Percentiles rank a stretch among this genome's conserved stretches.
phyloP scores from a whole-genome alignment of 805 yeast species.

The Lachancea dasiensis region DNA sequence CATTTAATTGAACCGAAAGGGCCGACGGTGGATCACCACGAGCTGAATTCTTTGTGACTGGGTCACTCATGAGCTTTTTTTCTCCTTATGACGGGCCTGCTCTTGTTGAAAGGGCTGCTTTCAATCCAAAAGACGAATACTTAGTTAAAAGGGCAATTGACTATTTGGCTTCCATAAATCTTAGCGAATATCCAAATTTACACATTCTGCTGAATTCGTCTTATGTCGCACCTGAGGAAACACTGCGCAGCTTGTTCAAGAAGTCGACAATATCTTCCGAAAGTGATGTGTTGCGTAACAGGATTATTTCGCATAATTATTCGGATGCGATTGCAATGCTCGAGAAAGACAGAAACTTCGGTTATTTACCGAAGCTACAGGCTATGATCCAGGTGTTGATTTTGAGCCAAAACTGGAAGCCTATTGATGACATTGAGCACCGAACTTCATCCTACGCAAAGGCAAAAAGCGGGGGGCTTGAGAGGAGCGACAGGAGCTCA shows the following conservation, averaged over 20 bases:
- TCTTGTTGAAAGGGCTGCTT: constrained; percentile 9
- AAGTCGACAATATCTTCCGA: background rate
- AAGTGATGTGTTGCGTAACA: background rate
- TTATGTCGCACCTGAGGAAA: background rate
- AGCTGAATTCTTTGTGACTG: background rate
- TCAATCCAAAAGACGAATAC: background rate
- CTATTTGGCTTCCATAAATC: background rate
- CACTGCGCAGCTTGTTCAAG: background rate
- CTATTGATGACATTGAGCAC: constrained; percentile 23
- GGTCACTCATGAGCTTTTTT: background rate
- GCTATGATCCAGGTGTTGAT: constrained; percentile 15
- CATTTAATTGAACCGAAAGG: too few species aligned
- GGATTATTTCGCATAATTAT: constrained; percentile 21
- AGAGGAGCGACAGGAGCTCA: background rate
- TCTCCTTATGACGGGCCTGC: constrained; percentile 6
- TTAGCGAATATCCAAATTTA: background rate
- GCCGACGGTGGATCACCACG: too few species aligned
- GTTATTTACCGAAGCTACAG: constrained; percentile 18
- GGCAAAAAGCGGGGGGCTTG: background rate
- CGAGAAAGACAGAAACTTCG: constrained; percentile 10
- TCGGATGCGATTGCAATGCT: constrained; percentile 19
- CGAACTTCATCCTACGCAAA: constrained; percentile 11
- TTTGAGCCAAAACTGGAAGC: constrained; percentile 17
- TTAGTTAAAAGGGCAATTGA: background rate
- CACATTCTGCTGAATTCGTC: background rate